phyloP scores from a whole-genome alignment of 2,329 filamentous ascomycete species.

The Fusarium compactum region DNA sequence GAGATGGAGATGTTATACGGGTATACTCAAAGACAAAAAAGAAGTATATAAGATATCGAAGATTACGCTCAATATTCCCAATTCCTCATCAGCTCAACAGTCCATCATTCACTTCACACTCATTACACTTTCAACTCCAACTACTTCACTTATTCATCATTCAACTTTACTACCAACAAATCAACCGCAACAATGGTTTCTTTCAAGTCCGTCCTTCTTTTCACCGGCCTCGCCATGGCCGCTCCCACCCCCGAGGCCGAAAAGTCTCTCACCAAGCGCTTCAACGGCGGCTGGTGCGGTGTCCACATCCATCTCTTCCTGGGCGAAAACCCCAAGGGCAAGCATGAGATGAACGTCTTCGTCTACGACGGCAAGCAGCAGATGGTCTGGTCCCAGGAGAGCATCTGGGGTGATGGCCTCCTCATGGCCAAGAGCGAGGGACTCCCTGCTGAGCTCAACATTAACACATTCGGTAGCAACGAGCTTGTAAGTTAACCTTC shows the following conservation, averaged over 20 bases:
- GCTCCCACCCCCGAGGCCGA: not conserved
- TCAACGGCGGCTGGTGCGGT: conserved; percentile 10
- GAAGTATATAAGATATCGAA: not conserved
- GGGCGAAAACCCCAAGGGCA: not conserved
- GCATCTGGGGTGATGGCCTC: not conserved
- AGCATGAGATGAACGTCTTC: conserved; percentile 4
- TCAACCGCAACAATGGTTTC: not conserved
- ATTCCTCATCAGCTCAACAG: not conserved
- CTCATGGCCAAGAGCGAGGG: not conserved
- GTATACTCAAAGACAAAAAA: not conserved
- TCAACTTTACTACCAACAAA: not conserved
- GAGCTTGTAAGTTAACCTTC: not conserved
- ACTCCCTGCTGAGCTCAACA: not conserved
- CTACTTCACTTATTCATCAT: not conserved
- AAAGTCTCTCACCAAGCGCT: conserved; percentile 1
- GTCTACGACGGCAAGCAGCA: conserved; percentile 6
- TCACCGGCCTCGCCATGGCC: not conserved
- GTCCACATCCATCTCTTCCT: conserved; percentile 2
- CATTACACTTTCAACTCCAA: not conserved
- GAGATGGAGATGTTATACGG: not conserved
- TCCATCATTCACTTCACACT: not conserved
- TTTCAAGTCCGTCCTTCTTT: not conserved
- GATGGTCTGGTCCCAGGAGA: conserved; percentile 1
- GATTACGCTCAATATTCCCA: rapidly evolving
- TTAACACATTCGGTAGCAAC: not conserved